Conservation (phyloP, 352 stramenopile genomes). For the Thraustotheca clavata region DNA sequence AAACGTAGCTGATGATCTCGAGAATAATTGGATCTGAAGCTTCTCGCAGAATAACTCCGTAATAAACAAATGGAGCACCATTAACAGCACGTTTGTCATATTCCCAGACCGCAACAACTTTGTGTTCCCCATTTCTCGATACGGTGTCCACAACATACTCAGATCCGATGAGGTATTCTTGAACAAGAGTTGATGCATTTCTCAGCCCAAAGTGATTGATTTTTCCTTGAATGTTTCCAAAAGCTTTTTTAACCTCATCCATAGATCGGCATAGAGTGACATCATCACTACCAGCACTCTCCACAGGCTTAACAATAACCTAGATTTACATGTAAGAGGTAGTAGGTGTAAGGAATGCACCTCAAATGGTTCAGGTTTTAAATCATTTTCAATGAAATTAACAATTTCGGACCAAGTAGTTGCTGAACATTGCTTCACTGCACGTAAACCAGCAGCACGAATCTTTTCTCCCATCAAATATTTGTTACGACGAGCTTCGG, state of each 20-base stretch:
- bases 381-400: constrained; percentile 65
- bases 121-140: constrained; percentile 87
- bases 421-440: constrained; percentile 60
- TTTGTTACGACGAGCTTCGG: constrained; percentile 83
- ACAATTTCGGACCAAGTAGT: constrained; percentile 79
- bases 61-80: constrained; percentile 92
- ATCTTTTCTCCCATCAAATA: constrained; percentile 84
- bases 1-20: constrained; percentile 48
- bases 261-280: constrained; percentile 88
- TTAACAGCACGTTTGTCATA: constrained; percentile 96
- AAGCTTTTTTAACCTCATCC: constrained; percentile 86
- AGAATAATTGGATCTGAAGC: constrained; percentile 39
- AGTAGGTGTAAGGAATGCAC: background rate
- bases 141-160: constrained; percentile 98
- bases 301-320: constrained; percentile 90
- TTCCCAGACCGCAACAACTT: constrained; percentile 94
- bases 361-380: constrained; percentile 38
- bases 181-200: constrained; percentile 88
- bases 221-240: constrained; percentile 87
- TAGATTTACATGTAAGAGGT: constrained; percentile 20
- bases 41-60: constrained; percentile 65
- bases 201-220: constrained; percentile 79
- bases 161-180: constrained; percentile 90
- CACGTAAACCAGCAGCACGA: constrained; percentile 52
- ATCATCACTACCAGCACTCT: constrained; percentile 91